Conservation (phyloP, 345 rosid genomes). For the Laguncularia racemosa region DNA sequence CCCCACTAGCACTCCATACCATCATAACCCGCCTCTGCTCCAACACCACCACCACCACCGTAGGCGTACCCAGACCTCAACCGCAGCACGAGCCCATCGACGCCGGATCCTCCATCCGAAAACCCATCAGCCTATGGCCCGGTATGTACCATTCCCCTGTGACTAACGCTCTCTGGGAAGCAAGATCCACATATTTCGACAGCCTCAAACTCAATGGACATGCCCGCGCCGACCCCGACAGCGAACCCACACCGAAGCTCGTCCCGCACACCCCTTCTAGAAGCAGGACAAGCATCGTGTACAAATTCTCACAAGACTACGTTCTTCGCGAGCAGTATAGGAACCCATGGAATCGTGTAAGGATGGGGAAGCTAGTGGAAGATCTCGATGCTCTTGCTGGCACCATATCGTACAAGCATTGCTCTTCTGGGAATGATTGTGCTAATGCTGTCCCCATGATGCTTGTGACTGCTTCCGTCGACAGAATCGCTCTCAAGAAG, state of each 20-base stretch:
- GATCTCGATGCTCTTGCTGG: conserved; percentile 98
- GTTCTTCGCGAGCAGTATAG: conserved; percentile 74
- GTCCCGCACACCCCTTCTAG: conserved; percentile 44
- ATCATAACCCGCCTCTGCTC: background rate
- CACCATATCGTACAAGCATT: conserved; percentile 79
- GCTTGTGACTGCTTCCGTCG: conserved; percentile 91
- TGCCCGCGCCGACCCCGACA: background rate
- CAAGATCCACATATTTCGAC: conserved; percentile 61
- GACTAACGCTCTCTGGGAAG: conserved; percentile 90
- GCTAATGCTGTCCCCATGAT: conserved; percentile 50
- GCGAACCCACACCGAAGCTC: conserved; percentile 17
- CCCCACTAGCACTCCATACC: conserved; percentile 10
- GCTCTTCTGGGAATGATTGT: conserved; percentile 33
- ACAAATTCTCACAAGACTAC: conserved; percentile 67
- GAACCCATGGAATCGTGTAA: conserved; percentile 81
- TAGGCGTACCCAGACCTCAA: conserved; percentile 3
- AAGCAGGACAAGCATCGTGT: conserved; percentile 68
- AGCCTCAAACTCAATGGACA: conserved; percentile 12
- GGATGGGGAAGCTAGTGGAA: conserved; percentile 77
- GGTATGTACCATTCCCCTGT: conserved; percentile 96
- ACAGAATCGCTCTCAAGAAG: conserved; percentile 59
- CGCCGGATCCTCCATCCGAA: conserved; percentile 74
- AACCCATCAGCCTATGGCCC: conserved; percentile 87
- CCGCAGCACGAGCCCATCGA: conserved; percentile 43
- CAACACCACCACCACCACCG: conserved; percentile 8